Evolutionary conservation across 2,329 filamentous ascomycete genomes (phyloP).

Genomic region (Orbilia blumenaviensis): DNA sequence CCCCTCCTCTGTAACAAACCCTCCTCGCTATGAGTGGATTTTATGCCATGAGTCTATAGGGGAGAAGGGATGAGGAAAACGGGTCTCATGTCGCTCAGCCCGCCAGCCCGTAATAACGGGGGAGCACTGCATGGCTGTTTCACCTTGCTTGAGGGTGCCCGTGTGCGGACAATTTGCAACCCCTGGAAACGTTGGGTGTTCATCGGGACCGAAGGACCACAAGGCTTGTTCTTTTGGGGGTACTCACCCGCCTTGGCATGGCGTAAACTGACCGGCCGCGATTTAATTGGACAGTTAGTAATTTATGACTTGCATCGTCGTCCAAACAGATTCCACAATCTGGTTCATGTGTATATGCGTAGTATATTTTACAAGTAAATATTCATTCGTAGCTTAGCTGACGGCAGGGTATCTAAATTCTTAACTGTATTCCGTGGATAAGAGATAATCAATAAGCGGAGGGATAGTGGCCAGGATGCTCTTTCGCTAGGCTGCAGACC

Average conservation of each 20-base stretch:
- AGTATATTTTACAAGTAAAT: neutral
- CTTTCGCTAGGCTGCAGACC: neutral
- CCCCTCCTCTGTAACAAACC: slow-evolving; percentile 14
- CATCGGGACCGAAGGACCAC: slow-evolving; percentile 19
- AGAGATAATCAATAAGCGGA: neutral
- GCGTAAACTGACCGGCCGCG: neutral
- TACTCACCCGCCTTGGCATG: slow-evolving; percentile 9
- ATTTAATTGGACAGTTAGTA: neutral
- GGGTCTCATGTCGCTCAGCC: slow-evolving; percentile 16
- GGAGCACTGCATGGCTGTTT: slow-evolving; percentile 47
- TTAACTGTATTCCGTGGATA: neutral
- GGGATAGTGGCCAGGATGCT: neutral
- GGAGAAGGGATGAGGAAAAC: neutral
- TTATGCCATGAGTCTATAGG: neutral
- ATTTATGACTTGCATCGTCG: neutral
- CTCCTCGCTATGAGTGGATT: slow-evolving; percentile 12
- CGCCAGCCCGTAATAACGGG: slow-evolving; percentile 22
- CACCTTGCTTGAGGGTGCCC: slow-evolving; percentile 39
- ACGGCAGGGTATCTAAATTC: slow-evolving; percentile 1
- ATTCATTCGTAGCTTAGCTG: neutral
- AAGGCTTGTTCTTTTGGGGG: slow-evolving; percentile 1
- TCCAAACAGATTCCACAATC: neutral
- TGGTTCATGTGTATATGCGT: neutral
- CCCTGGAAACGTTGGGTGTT: slow-evolving; percentile 37
- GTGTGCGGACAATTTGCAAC: slow-evolving; percentile 25